Evolutionary conservation across 768 basidiomycete genomes (phyloP).

Genomic region (Tulasnella sp.): DNA sequence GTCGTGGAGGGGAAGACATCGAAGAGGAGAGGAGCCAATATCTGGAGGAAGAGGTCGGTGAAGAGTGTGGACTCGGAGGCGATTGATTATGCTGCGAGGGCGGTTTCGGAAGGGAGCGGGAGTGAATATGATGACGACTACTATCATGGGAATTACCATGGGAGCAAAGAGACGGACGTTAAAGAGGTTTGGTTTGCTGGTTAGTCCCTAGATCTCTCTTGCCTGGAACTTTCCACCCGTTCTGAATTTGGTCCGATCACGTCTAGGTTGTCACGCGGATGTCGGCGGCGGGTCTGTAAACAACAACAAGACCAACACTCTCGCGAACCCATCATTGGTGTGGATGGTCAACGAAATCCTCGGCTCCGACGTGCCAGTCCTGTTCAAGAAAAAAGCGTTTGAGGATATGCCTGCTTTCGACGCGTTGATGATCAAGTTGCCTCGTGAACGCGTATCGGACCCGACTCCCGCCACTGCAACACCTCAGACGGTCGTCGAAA

Average conservation of each 20-base stretch:
- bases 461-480: neutral
- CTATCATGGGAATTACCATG: neutral
- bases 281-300: conserved; percentile 30
- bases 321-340: conserved; percentile 27
- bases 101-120: neutral
- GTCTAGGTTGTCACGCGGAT: conserved; percentile 19
- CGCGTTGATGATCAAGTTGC: neutral
- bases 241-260: neutral
- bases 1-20: neutral
- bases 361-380: conserved; percentile 52
- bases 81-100: neutral
- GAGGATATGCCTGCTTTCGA: conserved; percentile 21
- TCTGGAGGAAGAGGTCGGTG: neutral
- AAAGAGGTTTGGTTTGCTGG: conserved; percentile 71
- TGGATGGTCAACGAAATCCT: conserved; percentile 31
- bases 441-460: neutral
- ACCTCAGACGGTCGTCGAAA: neutral
- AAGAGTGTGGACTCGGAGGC: neutral
- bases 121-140: neutral
- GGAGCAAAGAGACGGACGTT: conserved; percentile 50
- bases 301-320: conserved; percentile 26
- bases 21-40: neutral
- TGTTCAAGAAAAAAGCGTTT: conserved; percentile 40
- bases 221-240: conserved; percentile 41
- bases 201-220: neutral